phyloP scores from a whole-genome alignment of 2,329 filamentous ascomycete genomes.

The Huntiella moniliformis region DNA sequence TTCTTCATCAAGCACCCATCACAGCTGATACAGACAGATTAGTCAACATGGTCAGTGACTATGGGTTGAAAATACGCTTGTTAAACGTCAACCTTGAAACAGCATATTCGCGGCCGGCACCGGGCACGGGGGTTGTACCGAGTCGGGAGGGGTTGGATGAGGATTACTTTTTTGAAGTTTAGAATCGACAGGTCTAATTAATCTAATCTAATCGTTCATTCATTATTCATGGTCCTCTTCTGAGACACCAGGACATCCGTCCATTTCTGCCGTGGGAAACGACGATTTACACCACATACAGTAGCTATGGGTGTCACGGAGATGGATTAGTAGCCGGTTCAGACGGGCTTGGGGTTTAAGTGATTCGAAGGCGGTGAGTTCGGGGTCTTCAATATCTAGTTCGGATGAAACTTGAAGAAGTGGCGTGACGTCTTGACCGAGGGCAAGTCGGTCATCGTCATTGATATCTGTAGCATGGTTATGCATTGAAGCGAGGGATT shows the following conservation, averaged over 20 bases:
- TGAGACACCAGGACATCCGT: slow-evolving; percentile 70
- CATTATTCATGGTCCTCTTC: slow-evolving; percentile 58
- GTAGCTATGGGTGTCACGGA: slow-evolving; percentile 57
- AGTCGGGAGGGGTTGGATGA: slow-evolving; percentile 73
- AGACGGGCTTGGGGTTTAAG: slow-evolving; percentile 49
- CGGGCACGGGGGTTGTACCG: slow-evolving; percentile 59
- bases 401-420: slow-evolving; percentile 49
- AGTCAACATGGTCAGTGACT: slow-evolving; percentile 68
- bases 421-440: slow-evolving; percentile 37
- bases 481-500: slow-evolving; percentile 31
- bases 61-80: slow-evolving; percentile 79
- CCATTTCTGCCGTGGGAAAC: slow-evolving; percentile 58
- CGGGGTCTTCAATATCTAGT: slow-evolving; percentile 58
- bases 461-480: slow-evolving; percentile 29
- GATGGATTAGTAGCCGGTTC: slow-evolving; percentile 42
- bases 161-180: slow-evolving; percentile 76
- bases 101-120: slow-evolving; percentile 44
- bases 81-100: slow-evolving; percentile 81
- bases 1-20: slow-evolving; percentile 86
- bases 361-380: slow-evolving; percentile 62
- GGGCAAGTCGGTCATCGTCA: slow-evolving; percentile 49
- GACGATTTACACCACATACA: slow-evolving; percentile 92
- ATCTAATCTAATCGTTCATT: neutral
- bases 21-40: slow-evolving; percentile 91
- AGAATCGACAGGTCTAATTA: neutral